Conservation (phyloP, 805 yeast genomes). For the Schwanniomyces pseudopolymorphus region DNA sequence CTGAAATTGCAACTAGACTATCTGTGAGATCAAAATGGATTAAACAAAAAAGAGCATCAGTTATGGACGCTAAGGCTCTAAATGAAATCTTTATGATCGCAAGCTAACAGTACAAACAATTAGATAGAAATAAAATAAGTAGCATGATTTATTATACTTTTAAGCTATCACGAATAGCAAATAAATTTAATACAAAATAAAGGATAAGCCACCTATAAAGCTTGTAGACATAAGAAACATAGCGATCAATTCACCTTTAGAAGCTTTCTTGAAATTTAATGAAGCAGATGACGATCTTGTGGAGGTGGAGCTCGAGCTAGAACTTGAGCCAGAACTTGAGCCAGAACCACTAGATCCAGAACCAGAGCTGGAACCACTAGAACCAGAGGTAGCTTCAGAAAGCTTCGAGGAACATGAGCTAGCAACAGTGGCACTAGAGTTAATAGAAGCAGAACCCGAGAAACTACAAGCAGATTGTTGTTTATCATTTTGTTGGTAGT, state of each 20-base stretch:
- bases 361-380: constrained; percentile 9
- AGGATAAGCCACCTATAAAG: constrained; percentile 44
- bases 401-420: constrained; percentile 29
- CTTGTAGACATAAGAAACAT: constrained; percentile 31
- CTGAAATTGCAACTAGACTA: constrained; percentile 31
- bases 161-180: neutral
- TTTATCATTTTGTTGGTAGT: constrained; percentile 51
- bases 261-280: constrained; percentile 19
- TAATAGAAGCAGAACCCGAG: constrained; percentile 61
- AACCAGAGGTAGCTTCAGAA: constrained; percentile 15
- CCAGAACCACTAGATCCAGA: constrained; percentile 18
- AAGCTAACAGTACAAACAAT: constrained; percentile 22
- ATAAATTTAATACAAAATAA: constrained; percentile 18
- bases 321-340: constrained; percentile 21
- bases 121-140: neutral
- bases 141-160: neutral
- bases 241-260: constrained; percentile 29
- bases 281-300: constrained; percentile 16
- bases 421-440: constrained; percentile 26
- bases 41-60: constrained; percentile 86
- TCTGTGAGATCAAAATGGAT: constrained; percentile 85
- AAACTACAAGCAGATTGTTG: constrained; percentile 61
- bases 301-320: constrained; percentile 25
- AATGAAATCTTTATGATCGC: constrained; percentile 92
- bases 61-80: constrained; percentile 82